Evolutionary conservation across 805 yeast genomes (phyloP).

Genomic region (Starmerella kuoi): DNA sequence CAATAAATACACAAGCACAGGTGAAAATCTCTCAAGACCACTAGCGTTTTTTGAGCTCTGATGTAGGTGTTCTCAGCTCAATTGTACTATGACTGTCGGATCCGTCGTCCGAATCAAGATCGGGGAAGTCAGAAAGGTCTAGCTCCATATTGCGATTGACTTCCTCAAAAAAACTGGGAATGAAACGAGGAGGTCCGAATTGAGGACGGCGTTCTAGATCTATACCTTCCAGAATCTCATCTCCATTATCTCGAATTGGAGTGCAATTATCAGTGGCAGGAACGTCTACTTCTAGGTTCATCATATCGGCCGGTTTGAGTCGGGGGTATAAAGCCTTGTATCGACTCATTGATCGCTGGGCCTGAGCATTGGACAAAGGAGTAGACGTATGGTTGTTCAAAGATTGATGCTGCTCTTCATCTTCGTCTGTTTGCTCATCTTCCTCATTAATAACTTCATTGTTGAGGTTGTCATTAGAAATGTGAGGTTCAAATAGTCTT

Average conservation of each 20-base stretch:
- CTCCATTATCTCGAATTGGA: background rate
- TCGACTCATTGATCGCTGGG: background rate
- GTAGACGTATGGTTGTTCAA: background rate
- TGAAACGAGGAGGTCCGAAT: background rate
- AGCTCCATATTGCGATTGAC: background rate
- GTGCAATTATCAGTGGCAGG: background rate
- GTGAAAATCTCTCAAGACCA: too few species aligned
- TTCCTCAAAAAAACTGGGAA: background rate
- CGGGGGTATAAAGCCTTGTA: background rate
- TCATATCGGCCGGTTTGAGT: background rate
- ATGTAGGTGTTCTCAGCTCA: background rate
- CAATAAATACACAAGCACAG: too few species aligned
- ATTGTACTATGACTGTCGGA: background rate
- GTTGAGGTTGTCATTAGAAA: background rate
- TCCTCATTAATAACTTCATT: background rate
- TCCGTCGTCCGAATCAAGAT: constrained; percentile 4
- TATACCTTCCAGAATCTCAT: constrained; percentile 1
- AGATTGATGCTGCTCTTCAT: background rate
- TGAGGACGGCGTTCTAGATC: background rate
- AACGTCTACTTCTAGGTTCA: constrained; percentile 1
- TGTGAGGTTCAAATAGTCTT: background rate
- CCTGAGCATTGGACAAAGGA: background rate
- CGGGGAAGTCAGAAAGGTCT: constrained; percentile 8
- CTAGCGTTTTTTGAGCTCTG: too few species aligned
- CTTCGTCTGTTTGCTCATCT: constrained; percentile 5